phyloP scores from a whole-genome alignment of 2,329 filamentous ascomycete species.

The Colletotrichum incanum region DNA sequence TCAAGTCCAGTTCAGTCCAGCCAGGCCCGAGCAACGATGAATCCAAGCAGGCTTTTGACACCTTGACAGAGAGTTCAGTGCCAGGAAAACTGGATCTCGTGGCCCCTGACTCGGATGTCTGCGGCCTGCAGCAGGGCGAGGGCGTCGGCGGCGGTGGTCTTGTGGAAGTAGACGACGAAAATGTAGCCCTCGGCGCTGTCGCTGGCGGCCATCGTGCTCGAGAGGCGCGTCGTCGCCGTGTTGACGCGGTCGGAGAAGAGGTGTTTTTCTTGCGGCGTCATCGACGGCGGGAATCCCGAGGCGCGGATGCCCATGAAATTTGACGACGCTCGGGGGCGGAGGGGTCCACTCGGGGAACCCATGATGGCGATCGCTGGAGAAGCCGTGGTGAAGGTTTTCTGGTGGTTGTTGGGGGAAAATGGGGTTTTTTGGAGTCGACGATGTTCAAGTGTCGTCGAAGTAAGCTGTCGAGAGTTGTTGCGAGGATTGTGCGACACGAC shows the following conservation, averaged over 20 bases:
- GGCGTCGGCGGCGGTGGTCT: slow-evolving; percentile 35
- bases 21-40: neutral
- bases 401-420: neutral
- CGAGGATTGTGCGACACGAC: neutral
- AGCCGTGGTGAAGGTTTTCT: slow-evolving; percentile 38
- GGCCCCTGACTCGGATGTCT: slow-evolving; percentile 39
- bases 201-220: slow-evolving; percentile 38
- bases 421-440: neutral
- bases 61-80: slow-evolving; percentile 24
- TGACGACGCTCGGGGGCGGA: slow-evolving; percentile 39
- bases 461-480: neutral
- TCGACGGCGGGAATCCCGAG: slow-evolving; percentile 31
- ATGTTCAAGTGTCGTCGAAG: neutral
- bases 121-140: slow-evolving; percentile 36
- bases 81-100: slow-evolving; percentile 39
- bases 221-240: slow-evolving; percentile 36
- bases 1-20: slow-evolving; percentile 1
- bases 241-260: slow-evolving; percentile 39
- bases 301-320: slow-evolving; percentile 40
- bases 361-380: slow-evolving; percentile 42
- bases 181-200: slow-evolving; percentile 25
- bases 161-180: slow-evolving; percentile 42
- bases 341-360: slow-evolving; percentile 41
- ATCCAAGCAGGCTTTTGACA: neutral
- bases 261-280: slow-evolving; percentile 39